phyloP scores from a whole-genome alignment of 495 filamentous ascomycete genomes.

The Patellaria atrata region DNA sequence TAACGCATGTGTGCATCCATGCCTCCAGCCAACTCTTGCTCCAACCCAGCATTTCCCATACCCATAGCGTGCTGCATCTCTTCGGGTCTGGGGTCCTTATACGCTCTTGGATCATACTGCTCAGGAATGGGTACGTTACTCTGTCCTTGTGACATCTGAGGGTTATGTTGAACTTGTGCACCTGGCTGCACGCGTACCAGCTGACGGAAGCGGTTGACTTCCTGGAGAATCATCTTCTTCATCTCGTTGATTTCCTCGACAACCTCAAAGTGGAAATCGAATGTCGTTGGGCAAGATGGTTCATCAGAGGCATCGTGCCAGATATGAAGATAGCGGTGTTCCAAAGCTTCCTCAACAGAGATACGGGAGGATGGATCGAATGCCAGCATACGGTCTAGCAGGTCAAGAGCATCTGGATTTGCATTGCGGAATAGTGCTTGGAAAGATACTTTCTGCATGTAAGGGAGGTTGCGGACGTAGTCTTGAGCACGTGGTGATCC shows the following conservation, averaged over 20 bases:
- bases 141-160: no score
- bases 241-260: conserved; percentile 86
- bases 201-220: conserved; percentile 70
- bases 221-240: conserved; percentile 92
- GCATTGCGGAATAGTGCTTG: conserved; percentile 79
- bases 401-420: conserved; percentile 89
- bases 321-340: conserved; percentile 91
- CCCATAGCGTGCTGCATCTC: conserved; percentile 8
- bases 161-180: no score
- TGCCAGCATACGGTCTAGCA: conserved; percentile 90
- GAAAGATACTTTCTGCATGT: conserved; percentile 89
- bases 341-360: conserved; percentile 81
- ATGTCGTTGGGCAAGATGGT: conserved; percentile 79
- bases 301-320: conserved; percentile 98
- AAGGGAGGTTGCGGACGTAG: conserved; percentile 94
- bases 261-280: conserved; percentile 96
- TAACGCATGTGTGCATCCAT: no score
- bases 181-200: conserved; percentile 40
- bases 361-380: conserved; percentile 90
- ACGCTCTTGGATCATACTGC: conserved; percentile 16
- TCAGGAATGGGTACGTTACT: conserved; percentile 19
- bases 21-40: no score
- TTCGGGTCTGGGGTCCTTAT: conserved; percentile 18
- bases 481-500: conserved; percentile 93
- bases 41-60: no score